Percentiles rank a stretch among this genome's conserved stretches.
Conservation (phyloP, 805 yeast genomes). For the Lipomyces anomalus region DNA sequence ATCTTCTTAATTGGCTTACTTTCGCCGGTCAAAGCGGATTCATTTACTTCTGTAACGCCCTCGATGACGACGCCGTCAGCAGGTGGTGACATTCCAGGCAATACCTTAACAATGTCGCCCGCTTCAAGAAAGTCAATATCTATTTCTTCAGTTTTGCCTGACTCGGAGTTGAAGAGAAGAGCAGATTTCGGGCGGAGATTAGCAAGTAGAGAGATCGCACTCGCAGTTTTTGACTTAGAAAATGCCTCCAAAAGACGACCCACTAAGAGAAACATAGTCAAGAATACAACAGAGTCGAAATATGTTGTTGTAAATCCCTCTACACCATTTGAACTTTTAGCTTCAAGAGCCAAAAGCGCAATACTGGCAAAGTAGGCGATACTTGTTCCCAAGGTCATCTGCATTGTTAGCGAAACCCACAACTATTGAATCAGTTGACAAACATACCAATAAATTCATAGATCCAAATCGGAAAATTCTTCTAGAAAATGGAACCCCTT, state of each 20-base stretch:
- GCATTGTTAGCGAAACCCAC: background rate
- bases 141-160: conserved; percentile 21
- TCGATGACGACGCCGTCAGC: conserved; percentile 69
- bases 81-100: conserved; percentile 46
- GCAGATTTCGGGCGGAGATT: conserved; percentile 48
- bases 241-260: conserved; percentile 65
- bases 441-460: conserved; percentile 51
- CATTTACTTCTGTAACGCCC: conserved; percentile 81
- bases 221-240: conserved; percentile 62
- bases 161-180: conserved; percentile 36
- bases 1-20: conserved; percentile 48
- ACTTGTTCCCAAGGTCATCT: conserved; percentile 64
- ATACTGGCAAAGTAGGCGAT: conserved; percentile 68
- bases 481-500: conserved; percentile 48
- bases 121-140: conserved; percentile 56
- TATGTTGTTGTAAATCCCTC: conserved; percentile 61
- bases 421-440: background rate
- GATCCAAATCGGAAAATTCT: conserved; percentile 67
- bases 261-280: conserved; percentile 63
- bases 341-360: conserved; percentile 46
- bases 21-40: conserved; percentile 89
- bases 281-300: conserved; percentile 73
- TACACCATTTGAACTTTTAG: conserved; percentile 29
- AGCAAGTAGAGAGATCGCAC: conserved; percentile 52
- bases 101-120: conserved; percentile 63